Percentiles rank a stretch among this genome's conserved stretches.
These are phyloP conservation scores for Melanomma pulvis-pyrius DNA, from an alignment of 495 filamentous ascomycete species.

Conservation along the genomic window DNA sequence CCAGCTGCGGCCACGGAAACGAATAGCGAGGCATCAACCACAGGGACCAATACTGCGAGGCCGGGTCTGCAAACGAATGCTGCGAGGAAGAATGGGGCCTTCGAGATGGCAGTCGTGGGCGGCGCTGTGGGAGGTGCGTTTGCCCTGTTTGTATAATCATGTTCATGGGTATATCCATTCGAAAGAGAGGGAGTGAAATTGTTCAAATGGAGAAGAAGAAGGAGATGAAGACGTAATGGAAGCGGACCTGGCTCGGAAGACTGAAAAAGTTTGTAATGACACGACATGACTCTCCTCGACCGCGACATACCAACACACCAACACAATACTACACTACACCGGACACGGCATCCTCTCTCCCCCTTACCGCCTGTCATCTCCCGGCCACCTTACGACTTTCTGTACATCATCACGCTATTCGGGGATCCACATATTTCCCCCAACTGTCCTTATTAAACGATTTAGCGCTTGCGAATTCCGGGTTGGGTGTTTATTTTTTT, in stretches of 20 bases:
- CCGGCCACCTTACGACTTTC: background rate
- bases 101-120: constrained; percentile 37
- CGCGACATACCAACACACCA: background rate
- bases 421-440: background rate
- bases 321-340: background rate
- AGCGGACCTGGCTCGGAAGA: background rate
- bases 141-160: constrained; percentile 15
- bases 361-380: too few species aligned
- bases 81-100: constrained; percentile 20
- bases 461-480: background rate
- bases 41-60: constrained; percentile 17
- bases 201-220: too few species aligned
- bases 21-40: background rate
- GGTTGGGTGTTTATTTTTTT: background rate
- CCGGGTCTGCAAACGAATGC: constrained; percentile 35
- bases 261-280: background rate
- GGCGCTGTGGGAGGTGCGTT: constrained; percentile 41
- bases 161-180: background rate
- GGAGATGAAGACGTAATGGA: background rate
- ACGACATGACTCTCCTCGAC: constrained; percentile 5
- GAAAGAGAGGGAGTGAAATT: background rate
- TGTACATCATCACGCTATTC: background rate
- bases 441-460: background rate
- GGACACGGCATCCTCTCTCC: background rate
- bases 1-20: constrained; percentile 14